Base-by-base conservation (phyloP, 2,329 filamentous ascomycete genomes). In the Aspergillus tubingensis region DNA sequence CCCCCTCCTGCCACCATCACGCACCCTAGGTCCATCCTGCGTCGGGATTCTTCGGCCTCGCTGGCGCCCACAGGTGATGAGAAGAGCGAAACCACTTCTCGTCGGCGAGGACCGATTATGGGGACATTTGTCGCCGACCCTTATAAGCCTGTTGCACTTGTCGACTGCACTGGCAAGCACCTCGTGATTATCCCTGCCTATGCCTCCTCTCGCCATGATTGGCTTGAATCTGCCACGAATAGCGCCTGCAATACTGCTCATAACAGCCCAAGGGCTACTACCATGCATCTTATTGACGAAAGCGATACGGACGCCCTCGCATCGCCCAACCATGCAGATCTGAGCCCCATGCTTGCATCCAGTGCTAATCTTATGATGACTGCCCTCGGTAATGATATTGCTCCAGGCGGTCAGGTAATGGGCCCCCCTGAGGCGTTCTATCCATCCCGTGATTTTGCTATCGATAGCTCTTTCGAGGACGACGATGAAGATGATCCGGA, bases 321-420 rank as follows among this genome's bases (percentile, higher is more conserved):
- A 8, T 79, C 76, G 1, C 76, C 77, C 2, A 74, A 72, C 52
- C 74, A 72, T 10, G 58, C 63, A 8, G 73, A 75, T 52, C 65
- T 77, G 52, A 78, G 76, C 55, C 86, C 88, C 15, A 86, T 90
- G 69, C 77, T 89, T 62, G 86, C 82, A 71, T 88, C 89, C 61
- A 85, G 87, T 17, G 87, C 88, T 58, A 90, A 91, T 61, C 83
- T 93, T 65, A 92, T 93, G 90, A 87, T 93, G 78, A 88, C 88
- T 52, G 88, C 88, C 67, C 87, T 92, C 77, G 77, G 79, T 21
- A 81, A 80, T 56, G 78, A 81, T 47, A 74, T 78, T 57, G 74
- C 78, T 23, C 77, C 82, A 39, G 79, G 77, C 65, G 86, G 85
- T 5, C 87, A 90, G 70, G 82, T 86, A n/a, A 82, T 91, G 69